Evolutionary conservation across 2,329 filamentous ascomycete species (phyloP), one percentile per base, ranked within the genome.

Genomic region (Colletotrichum sp.): DNA sequence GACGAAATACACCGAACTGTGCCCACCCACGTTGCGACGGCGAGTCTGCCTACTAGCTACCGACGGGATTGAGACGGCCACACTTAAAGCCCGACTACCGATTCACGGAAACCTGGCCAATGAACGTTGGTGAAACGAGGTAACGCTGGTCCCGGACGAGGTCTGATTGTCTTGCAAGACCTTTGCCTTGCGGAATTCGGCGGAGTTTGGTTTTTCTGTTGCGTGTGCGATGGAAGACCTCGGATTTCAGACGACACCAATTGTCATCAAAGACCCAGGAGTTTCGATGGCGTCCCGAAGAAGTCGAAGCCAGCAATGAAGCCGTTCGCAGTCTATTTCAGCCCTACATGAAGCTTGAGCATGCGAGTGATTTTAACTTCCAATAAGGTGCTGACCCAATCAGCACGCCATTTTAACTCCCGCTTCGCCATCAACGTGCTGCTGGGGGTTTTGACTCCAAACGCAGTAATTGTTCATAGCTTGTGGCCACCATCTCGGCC

Each of bases 341-440:
- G 58, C 58, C 58, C 58, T 61, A 30, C 12, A 32, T 12, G 28
- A n/a, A 6, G 32, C 26, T 61, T 26, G 12, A 18, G 28, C 58
- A 32, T 30, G 18, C 28, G 26, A 61, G 28, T 32, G 58, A 24
- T 16, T 61, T 32, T 58, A 13, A 26, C 24, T 64, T 48, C 71
- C 57, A 64, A 64, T 57, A 34, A 57, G 43, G 32, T 43, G 57
- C 18, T 64, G 24, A 52, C 57, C 32, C 24, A 16, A 48, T 26
- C 18, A 74, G 72, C 72, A 74, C 60, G 67, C 60, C 67, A 66
- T 74, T 71, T 71, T 65, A 60, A 57, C 43, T 58, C 48, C 58
- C 43, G 71, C 43, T 34, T 71, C 30, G 55, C 12, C 58, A 58
- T 38, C 24, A 34, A 52, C 30, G 30, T 30, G 18, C 57, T 38